phyloP scores from a whole-genome alignment of 2,329 filamentous ascomycete species.

The Cadophora luteo-olivacea region DNA sequence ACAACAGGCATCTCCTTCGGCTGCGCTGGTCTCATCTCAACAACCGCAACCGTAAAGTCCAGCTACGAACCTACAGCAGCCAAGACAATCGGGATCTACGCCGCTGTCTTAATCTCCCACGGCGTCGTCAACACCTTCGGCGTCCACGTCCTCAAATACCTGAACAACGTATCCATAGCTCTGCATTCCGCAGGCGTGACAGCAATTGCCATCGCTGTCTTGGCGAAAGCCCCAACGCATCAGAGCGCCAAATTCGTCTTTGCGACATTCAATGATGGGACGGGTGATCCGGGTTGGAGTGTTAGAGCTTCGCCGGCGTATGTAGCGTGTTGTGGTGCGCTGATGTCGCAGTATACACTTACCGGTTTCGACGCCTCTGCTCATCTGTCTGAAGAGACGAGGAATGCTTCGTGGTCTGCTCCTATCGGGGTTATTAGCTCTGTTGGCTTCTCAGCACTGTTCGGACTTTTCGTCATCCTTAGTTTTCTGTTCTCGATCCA shows the following conservation, averaged over 20 bases:
- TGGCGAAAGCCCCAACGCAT: conserved; percentile 63
- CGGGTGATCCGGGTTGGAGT: conserved; percentile 59
- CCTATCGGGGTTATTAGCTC: conserved; percentile 64
- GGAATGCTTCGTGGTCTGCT: conserved; percentile 61
- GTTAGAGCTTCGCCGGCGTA: conserved; percentile 59
- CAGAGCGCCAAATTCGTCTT: conserved; percentile 63
- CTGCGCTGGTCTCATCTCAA: conserved; percentile 53
- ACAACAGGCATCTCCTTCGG: conserved; percentile 57
- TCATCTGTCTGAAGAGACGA: conserved; percentile 63
- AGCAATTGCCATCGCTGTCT: conserved; percentile 59
- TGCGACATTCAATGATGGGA: conserved; percentile 58
- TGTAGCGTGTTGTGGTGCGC: conserved; percentile 58
- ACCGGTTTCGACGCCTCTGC: conserved; percentile 62
- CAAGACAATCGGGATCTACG: conserved; percentile 64
- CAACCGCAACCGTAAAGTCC: conserved; percentile 52
- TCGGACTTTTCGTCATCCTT: conserved; percentile 65
- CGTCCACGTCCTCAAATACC: conserved; percentile 58
- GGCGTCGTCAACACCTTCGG: conserved; percentile 64
- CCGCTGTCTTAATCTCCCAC: conserved; percentile 60
- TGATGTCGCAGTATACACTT: conserved; percentile 61
- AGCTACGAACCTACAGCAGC: conserved; percentile 51
- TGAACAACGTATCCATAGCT: conserved; percentile 63
- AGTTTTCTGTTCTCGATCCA: conserved; percentile 65
- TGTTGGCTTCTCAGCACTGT: conserved; percentile 60
- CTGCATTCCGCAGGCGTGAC: conserved; percentile 61